Conservation (phyloP, 371 early-diverging fungal genomes). For the Lichtheimia hyalospora region DNA sequence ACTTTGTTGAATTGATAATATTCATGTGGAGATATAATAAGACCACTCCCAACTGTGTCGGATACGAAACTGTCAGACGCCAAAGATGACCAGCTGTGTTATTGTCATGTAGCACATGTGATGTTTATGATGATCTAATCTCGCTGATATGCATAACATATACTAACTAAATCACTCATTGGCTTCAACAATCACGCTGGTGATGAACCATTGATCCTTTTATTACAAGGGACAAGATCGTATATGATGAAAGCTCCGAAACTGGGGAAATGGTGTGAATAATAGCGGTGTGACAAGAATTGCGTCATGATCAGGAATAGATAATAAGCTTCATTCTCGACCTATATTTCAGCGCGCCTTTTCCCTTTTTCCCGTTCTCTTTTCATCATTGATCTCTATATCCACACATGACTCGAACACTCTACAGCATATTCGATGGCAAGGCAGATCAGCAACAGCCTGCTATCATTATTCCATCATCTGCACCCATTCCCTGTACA, state of each 20-base stretch:
- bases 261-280: neutral
- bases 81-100: no score
- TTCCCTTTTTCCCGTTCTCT: neutral
- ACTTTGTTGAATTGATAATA: no score
- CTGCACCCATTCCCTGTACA: slow-evolving; percentile 27
- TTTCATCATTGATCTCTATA: neutral
- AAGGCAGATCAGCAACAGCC: slow-evolving; percentile 1
- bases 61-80: no score
- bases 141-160: no score
- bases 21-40: no score
- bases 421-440: slow-evolving; percentile 6
- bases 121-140: no score
- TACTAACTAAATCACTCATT: no score
- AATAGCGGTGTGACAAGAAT: slow-evolving; percentile 3
- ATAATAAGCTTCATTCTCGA: neutral
- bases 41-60: no score
- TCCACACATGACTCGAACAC: neutral
- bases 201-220: no score
- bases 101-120: no score
- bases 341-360: neutral
- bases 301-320: slow-evolving; percentile 3
- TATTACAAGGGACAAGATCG: slow-evolving; percentile 1
- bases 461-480: slow-evolving; percentile 48
- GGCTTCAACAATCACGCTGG: no score
- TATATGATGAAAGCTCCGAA: slow-evolving; percentile 1